Conservation (phyloP, 2,329 filamentous ascomycete species). For the Ambrosiella beaveri region DNA sequence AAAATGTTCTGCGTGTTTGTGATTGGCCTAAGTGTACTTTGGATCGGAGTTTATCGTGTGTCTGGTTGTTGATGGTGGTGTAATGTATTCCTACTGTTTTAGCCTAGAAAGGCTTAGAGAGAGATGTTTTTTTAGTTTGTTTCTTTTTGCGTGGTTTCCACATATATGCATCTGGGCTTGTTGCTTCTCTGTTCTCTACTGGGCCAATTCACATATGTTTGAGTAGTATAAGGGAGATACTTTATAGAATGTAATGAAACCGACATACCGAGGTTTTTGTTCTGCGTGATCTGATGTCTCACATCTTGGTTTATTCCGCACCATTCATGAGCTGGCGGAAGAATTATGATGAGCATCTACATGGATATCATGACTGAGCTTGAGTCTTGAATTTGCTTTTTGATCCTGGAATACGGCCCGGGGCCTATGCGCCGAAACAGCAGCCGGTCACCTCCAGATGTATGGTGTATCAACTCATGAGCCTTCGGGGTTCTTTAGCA, state of each 20-base stretch:
- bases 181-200: constrained; percentile 5
- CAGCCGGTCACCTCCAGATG: too few species aligned
- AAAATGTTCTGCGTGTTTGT: background rate
- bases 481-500: too few species aligned
- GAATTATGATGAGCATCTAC: background rate
- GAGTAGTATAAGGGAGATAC: background rate
- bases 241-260: background rate
- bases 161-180: background rate
- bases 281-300: background rate
- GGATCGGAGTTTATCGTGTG: background rate
- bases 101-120: constrained; percentile 8
- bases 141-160: background rate
- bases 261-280: background rate
- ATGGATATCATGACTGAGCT: too few species aligned
- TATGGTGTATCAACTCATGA: too few species aligned
- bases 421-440: too few species aligned
- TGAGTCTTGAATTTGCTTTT: too few species aligned
- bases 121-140: constrained; percentile 4
- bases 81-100: constrained; percentile 13
- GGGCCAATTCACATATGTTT: background rate
- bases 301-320: background rate
- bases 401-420: too few species aligned
- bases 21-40: background rate
- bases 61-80: constrained; percentile 1
- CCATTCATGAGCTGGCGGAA: background rate